phyloP scores from a whole-genome alignment of 129 eudicot species.

The Arctium lappa region DNA sequence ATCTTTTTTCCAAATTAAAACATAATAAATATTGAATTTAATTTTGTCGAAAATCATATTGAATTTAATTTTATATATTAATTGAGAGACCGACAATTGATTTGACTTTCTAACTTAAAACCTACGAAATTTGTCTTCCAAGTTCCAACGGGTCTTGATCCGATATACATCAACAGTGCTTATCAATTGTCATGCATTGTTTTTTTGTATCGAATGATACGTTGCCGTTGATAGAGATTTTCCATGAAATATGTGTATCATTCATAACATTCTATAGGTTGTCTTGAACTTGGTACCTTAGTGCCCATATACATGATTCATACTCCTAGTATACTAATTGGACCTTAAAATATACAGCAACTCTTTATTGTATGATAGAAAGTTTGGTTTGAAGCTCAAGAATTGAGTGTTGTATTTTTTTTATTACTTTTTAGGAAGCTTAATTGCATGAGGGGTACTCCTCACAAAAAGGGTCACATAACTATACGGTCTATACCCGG shows the following conservation, averaged over 20 bases:
- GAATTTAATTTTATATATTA: neutral
- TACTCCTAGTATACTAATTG: neutral
- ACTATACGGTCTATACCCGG: too few relatives aligned
- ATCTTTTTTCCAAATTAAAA: neutral
- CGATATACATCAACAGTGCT: neutral
- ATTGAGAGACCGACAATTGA: neutral
- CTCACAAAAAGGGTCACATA: too few relatives aligned
- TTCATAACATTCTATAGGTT: neutral
- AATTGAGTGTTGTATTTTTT: too few relatives aligned
- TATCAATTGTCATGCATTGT: neutral
- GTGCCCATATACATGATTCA: neutral
- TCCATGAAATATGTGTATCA: neutral
- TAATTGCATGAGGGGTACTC: neutral
- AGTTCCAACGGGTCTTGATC: too few relatives aligned
- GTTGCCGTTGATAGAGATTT: neutral
- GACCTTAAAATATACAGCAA: neutral
- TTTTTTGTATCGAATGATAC: neutral
- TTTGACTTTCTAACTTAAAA: neutral
- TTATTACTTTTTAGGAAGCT: neutral
- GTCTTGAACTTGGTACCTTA: neutral
- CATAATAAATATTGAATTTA: neutral
- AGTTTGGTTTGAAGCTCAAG: too few relatives aligned
- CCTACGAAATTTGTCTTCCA: too few relatives aligned
- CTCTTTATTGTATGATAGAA: too few relatives aligned
- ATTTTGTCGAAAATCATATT: too few relatives aligned